phyloP scores from a whole-genome alignment of 208 protist genomes.

The Endotrypanum monterogeii region DNA sequence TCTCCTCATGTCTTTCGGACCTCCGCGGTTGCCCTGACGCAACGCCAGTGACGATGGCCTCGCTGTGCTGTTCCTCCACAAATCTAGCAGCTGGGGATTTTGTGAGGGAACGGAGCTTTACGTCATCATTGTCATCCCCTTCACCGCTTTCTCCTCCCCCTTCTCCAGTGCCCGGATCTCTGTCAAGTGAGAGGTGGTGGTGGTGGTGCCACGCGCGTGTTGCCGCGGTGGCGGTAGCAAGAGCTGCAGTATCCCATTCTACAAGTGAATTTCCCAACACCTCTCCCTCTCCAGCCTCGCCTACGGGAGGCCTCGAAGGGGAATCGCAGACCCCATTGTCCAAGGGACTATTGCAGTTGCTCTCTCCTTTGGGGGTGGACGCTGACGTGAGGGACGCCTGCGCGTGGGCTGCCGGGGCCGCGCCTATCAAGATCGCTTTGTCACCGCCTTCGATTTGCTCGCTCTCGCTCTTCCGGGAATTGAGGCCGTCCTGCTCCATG shows the following conservation, averaged over 20 bases:
- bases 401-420: neutral
- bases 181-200: neutral
- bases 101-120: neutral
- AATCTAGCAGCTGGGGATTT: constrained; percentile 2
- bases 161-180: neutral
- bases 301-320: neutral
- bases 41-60: neutral
- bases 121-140: neutral
- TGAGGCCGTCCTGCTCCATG: constrained; percentile 3
- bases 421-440: neutral
- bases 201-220: neutral
- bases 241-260: too few species aligned
- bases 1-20: neutral
- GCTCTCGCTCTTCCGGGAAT: neutral
- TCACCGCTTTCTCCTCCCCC: too few species aligned
- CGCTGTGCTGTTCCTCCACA: neutral
- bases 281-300: neutral
- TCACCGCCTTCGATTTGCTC: neutral
- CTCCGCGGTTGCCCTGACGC: neutral
- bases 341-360: neutral
- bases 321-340: neutral
- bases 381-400: neutral
- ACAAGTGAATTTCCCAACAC: too few species aligned
- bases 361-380: neutral
- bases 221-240: neutral